Percentiles rank a stretch among this genome's conserved stretches.
Evolutionary conservation across 306 rosid genomes (phyloP).

Genomic region (Inga leiocalycina): DNA sequence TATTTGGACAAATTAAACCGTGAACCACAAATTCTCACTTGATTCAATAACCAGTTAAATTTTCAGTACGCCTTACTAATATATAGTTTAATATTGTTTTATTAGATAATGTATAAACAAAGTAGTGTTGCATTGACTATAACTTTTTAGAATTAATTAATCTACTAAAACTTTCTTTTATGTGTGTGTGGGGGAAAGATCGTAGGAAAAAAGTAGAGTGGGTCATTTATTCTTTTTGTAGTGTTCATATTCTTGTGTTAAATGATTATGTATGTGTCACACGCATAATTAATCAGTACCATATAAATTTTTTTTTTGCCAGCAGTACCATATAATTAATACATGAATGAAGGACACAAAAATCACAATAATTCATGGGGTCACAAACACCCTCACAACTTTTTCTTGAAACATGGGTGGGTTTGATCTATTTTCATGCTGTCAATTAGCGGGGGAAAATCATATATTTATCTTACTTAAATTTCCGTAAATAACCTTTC

Average conservation of each 20-base stretch:
- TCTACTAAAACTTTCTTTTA: too few relatives aligned
- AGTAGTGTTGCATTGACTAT: too few relatives aligned
- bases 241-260: constrained; percentile 6
- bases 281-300: neutral
- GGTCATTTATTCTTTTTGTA: neutral
- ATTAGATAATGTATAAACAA: too few relatives aligned
- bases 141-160: too few relatives aligned
- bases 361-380: neutral
- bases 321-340: neutral
- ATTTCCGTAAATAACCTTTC: too few relatives aligned
- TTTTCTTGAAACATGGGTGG: neutral
- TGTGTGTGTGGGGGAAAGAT: too few relatives aligned
- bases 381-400: neutral
- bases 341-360: neutral
- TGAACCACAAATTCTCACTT: too few relatives aligned
- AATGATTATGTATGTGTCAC: neutral
- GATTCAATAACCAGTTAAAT: too few relatives aligned
- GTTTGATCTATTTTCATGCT: neutral
- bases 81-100: too few relatives aligned
- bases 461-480: too few relatives aligned
- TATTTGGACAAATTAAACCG: too few relatives aligned
- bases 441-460: neutral
- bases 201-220: neutral
- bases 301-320: neutral
- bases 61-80: too few relatives aligned